phyloP scores from a whole-genome alignment of 2,329 filamentous ascomycete genomes.

The Rhinocladiella mackenziei region DNA sequence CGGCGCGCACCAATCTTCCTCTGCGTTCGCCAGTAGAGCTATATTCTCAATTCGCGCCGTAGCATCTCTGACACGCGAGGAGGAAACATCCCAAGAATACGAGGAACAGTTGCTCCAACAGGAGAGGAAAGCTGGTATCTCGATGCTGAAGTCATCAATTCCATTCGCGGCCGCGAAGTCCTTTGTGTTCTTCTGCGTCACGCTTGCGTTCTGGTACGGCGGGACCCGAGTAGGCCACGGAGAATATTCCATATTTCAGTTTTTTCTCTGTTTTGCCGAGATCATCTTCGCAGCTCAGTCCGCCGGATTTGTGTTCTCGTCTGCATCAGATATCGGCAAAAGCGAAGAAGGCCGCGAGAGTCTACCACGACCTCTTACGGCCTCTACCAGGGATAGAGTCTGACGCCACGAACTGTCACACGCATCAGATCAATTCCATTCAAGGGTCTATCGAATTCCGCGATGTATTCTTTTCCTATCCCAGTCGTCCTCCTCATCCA shows the following conservation, averaged over 20 bases:
- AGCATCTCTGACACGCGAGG: conserved; percentile 39
- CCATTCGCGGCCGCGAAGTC: conserved; percentile 57
- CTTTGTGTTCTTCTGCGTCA: conserved; percentile 67
- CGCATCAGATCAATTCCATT: too few relatives aligned
- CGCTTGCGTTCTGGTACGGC: conserved; percentile 70
- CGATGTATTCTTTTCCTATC: too few relatives aligned
- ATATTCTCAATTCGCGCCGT: conserved; percentile 59
- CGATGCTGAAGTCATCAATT: conserved; percentile 68
- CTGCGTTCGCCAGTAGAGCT: conserved; percentile 48
- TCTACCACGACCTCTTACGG: too few relatives aligned
- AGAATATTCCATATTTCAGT: conserved; percentile 69
- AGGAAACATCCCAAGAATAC: neutral
- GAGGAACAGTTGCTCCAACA: neutral
- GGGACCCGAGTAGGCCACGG: conserved; percentile 60
- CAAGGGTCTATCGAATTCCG: too few relatives aligned
- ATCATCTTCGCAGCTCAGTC: conserved; percentile 36
- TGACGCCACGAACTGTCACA: too few relatives aligned
- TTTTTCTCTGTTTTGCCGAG: conserved; percentile 50
- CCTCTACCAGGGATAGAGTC: too few relatives aligned
- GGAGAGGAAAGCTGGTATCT: too few relatives aligned
- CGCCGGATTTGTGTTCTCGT: conserved; percentile 33
- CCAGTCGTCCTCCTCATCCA: too few relatives aligned
- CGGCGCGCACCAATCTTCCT: conserved; percentile 40
- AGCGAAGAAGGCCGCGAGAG: too few relatives aligned
- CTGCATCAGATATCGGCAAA: too few relatives aligned